Base-by-base conservation (phyloP, 805 yeast genomes). In the Lipomyces anomalus region DNA sequence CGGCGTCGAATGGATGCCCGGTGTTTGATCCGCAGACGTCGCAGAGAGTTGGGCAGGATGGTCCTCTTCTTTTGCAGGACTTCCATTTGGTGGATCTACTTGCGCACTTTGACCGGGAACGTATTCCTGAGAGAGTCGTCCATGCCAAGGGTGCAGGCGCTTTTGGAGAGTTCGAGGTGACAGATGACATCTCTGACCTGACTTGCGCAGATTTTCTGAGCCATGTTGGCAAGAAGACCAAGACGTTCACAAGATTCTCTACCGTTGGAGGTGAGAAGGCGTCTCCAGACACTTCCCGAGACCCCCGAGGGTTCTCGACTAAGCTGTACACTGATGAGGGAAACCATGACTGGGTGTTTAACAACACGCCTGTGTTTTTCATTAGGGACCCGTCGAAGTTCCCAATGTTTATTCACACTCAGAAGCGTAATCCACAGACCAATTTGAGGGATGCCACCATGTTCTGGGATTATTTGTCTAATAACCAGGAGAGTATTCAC, bases 221-320 rank as follows among this genome's bases (percentile, higher is more conserved):
- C 22, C 69, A 75, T 38, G 73, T 83, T 45, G 96, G 96, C 57
- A 85, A 85, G 70, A 83, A 79, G 67, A 84, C 95, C 29, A 77
- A 75, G 62, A 73, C 80, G 50, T 64, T 78, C 45, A 62, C 70
- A 34, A 71, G 84, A 48, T 77, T 79, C 65, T 76, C 82, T 41
- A 79, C 84, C 18, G 86, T 80, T 29, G 84, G 83, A 50, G 84
- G 84, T 41, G 85, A 80, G 63, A 66, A 66, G 57, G 86, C 84
- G 40, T 70, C 82, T 33, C 74, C 84, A 6, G 86, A 80, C 57
- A 67, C 81, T 20, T 78, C 75, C 16, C 74, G 86, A 60, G 85
- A 80, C 58, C 85, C 85, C 36, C 73, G 85, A 60, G 86, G 86
- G 2, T 80, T 79, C 61, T 67, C 83, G 13, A 75, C 76, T 36